These are phyloP conservation scores for Phylloporus rhodoxanthus DNA, from an alignment of 768 basidiomycete species.

Conservation along the genomic window DNA sequence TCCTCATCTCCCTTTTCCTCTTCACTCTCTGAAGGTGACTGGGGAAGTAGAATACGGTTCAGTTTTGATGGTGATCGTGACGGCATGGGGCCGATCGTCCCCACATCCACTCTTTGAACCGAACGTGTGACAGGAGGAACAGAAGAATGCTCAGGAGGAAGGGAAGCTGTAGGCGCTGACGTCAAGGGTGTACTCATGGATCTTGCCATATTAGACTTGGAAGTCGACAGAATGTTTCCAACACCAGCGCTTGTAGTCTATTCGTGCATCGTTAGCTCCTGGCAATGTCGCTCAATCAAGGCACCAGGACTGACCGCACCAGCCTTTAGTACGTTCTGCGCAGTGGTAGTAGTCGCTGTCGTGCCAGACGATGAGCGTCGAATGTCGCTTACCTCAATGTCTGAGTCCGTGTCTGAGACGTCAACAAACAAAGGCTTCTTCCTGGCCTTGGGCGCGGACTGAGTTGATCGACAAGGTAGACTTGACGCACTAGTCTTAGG, in stretches of 20 bases:
- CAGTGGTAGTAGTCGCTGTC: neutral
- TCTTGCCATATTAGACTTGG: neutral
- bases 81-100: neutral
- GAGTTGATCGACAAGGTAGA: neutral
- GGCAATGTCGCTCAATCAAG: neutral
- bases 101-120: neutral
- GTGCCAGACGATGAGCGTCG: neutral
- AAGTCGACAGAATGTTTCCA: neutral
- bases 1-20: conserved; percentile 5
- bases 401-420: conserved; percentile 23
- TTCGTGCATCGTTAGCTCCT: neutral
- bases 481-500: neutral
- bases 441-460: neutral
- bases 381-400: conserved; percentile 14
- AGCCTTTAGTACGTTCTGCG: neutral
- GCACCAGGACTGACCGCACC: conserved; percentile 8
- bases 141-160: neutral
- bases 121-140: neutral
- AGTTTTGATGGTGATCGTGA: conserved; percentile 13
- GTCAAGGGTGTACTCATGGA: conserved; percentile 1
- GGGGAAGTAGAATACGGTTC: conserved; percentile 7
- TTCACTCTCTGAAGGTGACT: conserved; percentile 7
- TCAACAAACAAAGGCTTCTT: conserved; percentile 19
- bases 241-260: conserved; percentile 7
- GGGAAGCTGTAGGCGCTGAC: neutral